Conservation (phyloP, 2,329 filamentous ascomycete species). For the Colletotrichum australisinense region DNA sequence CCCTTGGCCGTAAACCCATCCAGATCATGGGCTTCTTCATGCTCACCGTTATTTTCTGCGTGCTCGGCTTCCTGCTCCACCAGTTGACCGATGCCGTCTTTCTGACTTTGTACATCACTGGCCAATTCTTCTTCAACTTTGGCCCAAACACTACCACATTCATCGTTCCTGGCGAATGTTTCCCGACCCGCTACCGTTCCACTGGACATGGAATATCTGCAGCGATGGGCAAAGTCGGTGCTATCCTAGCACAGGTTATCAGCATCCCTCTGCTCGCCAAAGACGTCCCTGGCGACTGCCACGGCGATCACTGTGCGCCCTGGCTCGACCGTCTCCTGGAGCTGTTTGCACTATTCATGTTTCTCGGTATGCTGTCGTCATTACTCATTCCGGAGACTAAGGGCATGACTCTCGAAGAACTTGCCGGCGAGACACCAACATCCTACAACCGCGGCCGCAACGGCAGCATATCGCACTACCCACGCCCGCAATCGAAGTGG, state of each 20-base stretch:
- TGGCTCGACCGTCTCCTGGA: conserved; percentile 81
- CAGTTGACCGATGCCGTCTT: conserved; percentile 59
- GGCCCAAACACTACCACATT: conserved; percentile 76
- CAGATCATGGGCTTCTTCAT: conserved; percentile 73
- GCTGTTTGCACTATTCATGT: conserved; percentile 85
- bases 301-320: conserved; percentile 59
- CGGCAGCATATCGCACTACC: conserved; percentile 56
- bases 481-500: conserved; percentile 49
- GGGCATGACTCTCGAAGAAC: conserved; percentile 77
- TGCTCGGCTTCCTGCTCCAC: conserved; percentile 71
- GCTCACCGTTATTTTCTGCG: conserved; percentile 70
- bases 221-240: conserved; percentile 75
- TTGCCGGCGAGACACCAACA: conserved; percentile 74
- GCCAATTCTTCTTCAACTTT: conserved; percentile 76
- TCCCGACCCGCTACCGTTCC: conserved; percentile 71
- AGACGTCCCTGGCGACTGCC: conserved; percentile 62
- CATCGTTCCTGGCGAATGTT: conserved; percentile 73
- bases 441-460: conserved; percentile 65
- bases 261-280: conserved; percentile 71
- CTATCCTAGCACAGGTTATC: conserved; percentile 74
- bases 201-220: conserved; percentile 75
- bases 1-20: conserved; percentile 80
- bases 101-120: conserved; percentile 71
- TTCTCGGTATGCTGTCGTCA: conserved; percentile 75
- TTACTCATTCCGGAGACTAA: conserved; percentile 84